These are phyloP conservation scores for Porcisia deanei DNA, from an alignment of 208 protist genomes.

Conservation along the genomic window DNA sequence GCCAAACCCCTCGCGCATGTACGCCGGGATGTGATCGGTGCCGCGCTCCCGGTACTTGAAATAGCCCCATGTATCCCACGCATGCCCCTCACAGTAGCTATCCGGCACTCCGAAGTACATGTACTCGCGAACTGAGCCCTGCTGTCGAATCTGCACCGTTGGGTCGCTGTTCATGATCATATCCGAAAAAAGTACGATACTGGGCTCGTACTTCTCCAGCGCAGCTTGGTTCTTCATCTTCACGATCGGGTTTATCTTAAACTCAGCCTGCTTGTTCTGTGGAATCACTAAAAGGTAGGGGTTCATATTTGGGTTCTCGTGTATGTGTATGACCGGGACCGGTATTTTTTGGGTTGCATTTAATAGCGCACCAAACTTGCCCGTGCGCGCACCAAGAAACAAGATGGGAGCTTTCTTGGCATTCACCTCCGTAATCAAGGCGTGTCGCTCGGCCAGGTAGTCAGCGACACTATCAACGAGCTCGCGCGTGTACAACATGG, in stretches of 20 bases:
- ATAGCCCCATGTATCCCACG: conserved; percentile 87
- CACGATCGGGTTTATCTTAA: conserved; percentile 81
- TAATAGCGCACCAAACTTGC: conserved; percentile 76
- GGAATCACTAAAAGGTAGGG: conserved; percentile 88
- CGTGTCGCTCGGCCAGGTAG: conserved; percentile 77
- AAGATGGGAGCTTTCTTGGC: conserved; percentile 82
- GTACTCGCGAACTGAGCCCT: conserved; percentile 86
- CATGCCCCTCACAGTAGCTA: conserved; percentile 83
- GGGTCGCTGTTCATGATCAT: conserved; percentile 84
- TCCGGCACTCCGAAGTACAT: conserved; percentile 83
- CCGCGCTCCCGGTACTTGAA: conserved; percentile 71
- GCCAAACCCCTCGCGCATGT: conserved; percentile 77
- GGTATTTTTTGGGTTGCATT: conserved; percentile 79
- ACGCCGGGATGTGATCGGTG: conserved; percentile 63
- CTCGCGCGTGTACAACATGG: conserved; percentile 65
- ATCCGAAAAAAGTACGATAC: conserved; percentile 83
- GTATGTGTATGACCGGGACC: conserved; percentile 75
- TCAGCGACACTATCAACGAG: conserved; percentile 74
- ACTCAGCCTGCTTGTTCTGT: conserved; percentile 73
- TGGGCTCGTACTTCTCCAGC: conserved; percentile 87
- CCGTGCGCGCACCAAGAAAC: conserved; percentile 72
- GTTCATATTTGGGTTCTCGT: conserved; percentile 88
- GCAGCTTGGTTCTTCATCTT: conserved; percentile 83
- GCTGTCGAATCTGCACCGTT: conserved; percentile 72
- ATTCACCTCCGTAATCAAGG: conserved; percentile 59